phyloP scores from a whole-genome alignment of 352 stramenopile species.

The Phytophthora foliorum region DNA sequence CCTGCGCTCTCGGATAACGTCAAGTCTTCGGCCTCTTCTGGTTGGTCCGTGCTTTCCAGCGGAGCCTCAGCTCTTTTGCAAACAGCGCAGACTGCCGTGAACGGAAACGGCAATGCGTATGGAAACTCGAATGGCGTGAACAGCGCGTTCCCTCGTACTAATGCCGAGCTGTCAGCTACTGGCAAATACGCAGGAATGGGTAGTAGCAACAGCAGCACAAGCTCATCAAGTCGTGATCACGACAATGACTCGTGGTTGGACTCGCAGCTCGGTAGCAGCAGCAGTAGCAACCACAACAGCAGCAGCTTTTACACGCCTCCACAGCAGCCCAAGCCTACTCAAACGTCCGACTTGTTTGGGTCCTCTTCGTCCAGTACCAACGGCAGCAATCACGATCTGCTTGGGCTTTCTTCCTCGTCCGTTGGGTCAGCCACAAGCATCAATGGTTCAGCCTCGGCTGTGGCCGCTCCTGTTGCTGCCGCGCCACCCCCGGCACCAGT shows the following conservation, averaged over 20 bases:
- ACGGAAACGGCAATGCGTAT: slow-evolving; percentile 32
- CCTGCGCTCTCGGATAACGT: slow-evolving; percentile 77
- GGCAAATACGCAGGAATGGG: slow-evolving; percentile 77
- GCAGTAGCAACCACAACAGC: slow-evolving; percentile 22
- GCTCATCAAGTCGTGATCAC: slow-evolving; percentile 51
- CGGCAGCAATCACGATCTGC: slow-evolving; percentile 37
- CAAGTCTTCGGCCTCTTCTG: slow-evolving; percentile 81
- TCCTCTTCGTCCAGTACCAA: slow-evolving; percentile 51
- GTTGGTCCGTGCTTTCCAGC: slow-evolving; percentile 80
- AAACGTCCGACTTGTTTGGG: slow-evolving; percentile 59
- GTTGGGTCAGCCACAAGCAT: slow-evolving; percentile 30
- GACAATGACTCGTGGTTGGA: slow-evolving; percentile 81
- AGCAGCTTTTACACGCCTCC: slow-evolving; percentile 28
- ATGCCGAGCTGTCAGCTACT: slow-evolving; percentile 58
- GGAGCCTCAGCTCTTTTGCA: slow-evolving; percentile 72
- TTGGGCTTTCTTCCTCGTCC: slow-evolving; percentile 32
- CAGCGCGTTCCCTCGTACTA: slow-evolving; percentile 65
- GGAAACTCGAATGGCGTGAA: slow-evolving; percentile 28
- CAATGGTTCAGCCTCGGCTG: slow-evolving; percentile 31
- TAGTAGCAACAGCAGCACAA: slow-evolving; percentile 40
- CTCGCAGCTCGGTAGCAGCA: slow-evolving; percentile 50
- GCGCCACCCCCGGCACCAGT: slow-evolving; percentile 44
- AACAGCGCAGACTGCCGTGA: slow-evolving; percentile 71
- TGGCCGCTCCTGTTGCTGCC: slow-evolving; percentile 27
- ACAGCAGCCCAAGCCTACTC: slow-evolving; percentile 38